Conservation (phyloP, 257 asterid genomes). For the Nicotiana paniculata region DNA sequence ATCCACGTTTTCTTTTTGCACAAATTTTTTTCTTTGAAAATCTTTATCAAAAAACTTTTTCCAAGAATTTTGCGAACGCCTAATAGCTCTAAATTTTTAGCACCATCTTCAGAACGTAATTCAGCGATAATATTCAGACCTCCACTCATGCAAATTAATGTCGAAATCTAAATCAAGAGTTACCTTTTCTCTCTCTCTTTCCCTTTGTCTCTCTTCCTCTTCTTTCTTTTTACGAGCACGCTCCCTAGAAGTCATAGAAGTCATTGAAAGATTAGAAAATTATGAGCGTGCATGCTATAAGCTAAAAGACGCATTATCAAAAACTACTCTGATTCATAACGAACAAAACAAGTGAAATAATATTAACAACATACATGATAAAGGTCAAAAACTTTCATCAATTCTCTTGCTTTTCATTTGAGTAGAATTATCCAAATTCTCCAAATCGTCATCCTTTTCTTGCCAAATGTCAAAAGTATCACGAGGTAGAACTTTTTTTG, state of each 20-base stretch:
- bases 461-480: too few species aligned
- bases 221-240: conserved; percentile 92
- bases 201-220: conserved; percentile 87
- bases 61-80: too few species aligned
- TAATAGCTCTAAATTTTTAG: too few species aligned
- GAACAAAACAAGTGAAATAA: not conserved
- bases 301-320: not conserved
- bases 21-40: too few species aligned
- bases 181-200: conserved; percentile 89
- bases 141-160: not conserved
- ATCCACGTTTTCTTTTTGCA: too few species aligned
- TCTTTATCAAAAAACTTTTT: too few species aligned
- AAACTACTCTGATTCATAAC: not conserved
- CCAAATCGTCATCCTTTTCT: too few species aligned
- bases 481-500: too few species aligned
- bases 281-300: not conserved
- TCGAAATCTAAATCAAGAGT: conserved; percentile 1
- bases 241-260: conserved; percentile 53
- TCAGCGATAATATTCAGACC: not conserved
- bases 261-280: not conserved
- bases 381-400: too few species aligned
- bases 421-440: too few species aligned
- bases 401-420: too few species aligned
- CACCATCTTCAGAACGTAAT: not conserved
- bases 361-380: too few species aligned